These are phyloP conservation scores for Dipodascopsis tothii DNA, from an alignment of 805 yeast genomes.

Conservation along the genomic window DNA sequence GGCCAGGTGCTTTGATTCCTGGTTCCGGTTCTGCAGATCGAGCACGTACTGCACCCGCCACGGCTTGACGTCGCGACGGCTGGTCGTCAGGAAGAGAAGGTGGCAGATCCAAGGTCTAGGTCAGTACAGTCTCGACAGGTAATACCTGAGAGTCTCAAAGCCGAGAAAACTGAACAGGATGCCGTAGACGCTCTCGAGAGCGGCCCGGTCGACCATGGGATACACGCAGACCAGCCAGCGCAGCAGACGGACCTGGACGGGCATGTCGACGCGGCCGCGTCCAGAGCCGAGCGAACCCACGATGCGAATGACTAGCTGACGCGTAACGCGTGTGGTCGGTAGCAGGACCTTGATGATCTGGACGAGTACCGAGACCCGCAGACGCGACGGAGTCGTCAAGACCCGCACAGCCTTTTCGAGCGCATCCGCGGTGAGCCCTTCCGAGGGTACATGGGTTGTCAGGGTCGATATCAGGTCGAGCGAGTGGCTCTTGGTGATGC, in stretches of 20 bases:
- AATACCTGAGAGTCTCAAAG: constrained; percentile 11
- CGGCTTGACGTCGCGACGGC: constrained; percentile 11
- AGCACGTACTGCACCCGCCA: constrained; percentile 19
- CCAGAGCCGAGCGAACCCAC: constrained; percentile 16
- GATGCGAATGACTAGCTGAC: constrained; percentile 7
- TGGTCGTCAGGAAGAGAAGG: constrained; percentile 13
- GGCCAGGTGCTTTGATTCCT: constrained; percentile 12
- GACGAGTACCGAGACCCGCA: constrained; percentile 4
- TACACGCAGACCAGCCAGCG: constrained; percentile 16
- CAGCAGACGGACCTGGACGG: constrained; percentile 10
- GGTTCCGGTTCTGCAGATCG: constrained; percentile 12
- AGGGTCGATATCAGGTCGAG: constrained; percentile 3
- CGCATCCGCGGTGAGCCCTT: constrained; percentile 13
- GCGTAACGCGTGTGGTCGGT: constrained; percentile 11
- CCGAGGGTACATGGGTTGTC: constrained; percentile 8
- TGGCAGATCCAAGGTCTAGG: constrained; percentile 16
- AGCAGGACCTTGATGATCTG: constrained; percentile 11
- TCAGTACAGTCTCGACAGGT: not conserved
- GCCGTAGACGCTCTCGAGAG: constrained; percentile 4
- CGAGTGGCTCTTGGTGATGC: not conserved
- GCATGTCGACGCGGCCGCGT: constrained; percentile 1
- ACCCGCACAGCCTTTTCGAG: constrained; percentile 3
- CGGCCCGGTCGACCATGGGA: constrained; percentile 5
- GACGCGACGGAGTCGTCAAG: constrained; percentile 2
- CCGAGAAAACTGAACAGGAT: constrained; percentile 10